phyloP scores from a whole-genome alignment of 139 green algal species.

The Zygnema cylindricum region DNA sequence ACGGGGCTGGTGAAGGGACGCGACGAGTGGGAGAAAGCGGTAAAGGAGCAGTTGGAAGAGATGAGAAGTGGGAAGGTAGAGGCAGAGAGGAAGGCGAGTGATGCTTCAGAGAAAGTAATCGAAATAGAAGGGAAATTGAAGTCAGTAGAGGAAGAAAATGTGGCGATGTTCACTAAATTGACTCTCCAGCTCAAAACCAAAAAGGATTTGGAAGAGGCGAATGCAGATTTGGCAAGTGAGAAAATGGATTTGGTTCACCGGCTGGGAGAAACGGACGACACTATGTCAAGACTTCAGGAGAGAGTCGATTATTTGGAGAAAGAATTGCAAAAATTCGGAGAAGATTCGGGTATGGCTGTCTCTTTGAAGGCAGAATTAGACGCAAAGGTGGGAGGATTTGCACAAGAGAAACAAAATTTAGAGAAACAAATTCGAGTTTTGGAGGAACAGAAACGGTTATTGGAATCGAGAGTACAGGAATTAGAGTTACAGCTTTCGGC shows the following conservation, averaged over 20 bases:
- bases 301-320: background rate
- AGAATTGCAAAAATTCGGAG: background rate
- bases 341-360: background rate
- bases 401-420: background rate
- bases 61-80: conserved; percentile 1
- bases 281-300: background rate
- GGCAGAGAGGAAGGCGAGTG: conserved; percentile 7
- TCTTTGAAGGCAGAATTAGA: conserved; percentile 17
- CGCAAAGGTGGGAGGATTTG: background rate
- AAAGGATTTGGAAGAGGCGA: conserved; percentile 17
- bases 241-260: background rate
- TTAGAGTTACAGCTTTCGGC: conserved; percentile 44
- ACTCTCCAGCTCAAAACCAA: background rate
- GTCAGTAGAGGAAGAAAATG: background rate
- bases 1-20: conserved; percentile 11
- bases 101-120: background rate
- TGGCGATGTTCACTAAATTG: background rate
- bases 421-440: background rate
- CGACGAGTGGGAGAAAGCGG: conserved; percentile 8
- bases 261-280: background rate
- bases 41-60: conserved; percentile 7
- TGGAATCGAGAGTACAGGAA: conserved; percentile 42
- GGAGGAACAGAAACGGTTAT: conserved; percentile 33
- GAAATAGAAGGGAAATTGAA: background rate
- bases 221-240: background rate